phyloP scores from a whole-genome alignment of 345 rosid species.

The Dimocarpus longan region DNA sequence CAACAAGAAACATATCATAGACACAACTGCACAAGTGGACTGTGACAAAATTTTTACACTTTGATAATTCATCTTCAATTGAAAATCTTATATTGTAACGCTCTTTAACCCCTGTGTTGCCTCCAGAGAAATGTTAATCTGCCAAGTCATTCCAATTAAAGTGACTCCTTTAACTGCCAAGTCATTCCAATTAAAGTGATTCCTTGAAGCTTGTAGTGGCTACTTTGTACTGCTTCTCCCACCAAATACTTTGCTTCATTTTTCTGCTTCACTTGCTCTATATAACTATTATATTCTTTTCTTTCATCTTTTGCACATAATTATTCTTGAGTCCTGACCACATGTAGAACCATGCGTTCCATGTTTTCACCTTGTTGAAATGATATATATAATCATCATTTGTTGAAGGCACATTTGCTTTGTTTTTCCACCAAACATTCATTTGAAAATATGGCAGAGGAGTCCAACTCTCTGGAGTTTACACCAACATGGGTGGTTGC shows the following conservation, averaged over 20 bases:
- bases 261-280: not conserved
- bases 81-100: slow-evolving; percentile 46
- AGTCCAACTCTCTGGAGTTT: slow-evolving; percentile 51
- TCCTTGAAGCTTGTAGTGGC: not conserved
- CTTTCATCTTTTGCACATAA: not conserved
- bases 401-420: not conserved
- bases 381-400: not conserved
- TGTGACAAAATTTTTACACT: not conserved
- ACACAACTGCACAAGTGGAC: not conserved
- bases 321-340: slow-evolving; percentile 11
- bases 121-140: too few species aligned
- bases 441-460: slow-evolving; percentile 37
- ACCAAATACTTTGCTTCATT: not conserved
- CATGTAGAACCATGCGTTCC: not conserved
- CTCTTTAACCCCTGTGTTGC: too few species aligned
- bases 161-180: too few species aligned
- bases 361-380: not conserved
- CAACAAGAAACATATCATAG: slow-evolving; percentile 10
- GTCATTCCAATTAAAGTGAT: too few species aligned
- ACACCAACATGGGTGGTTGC: slow-evolving; percentile 91
- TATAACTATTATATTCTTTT: slow-evolving; percentile 19
- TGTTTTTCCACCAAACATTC: not conserved
- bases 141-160: not conserved
- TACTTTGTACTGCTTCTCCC: slow-evolving; percentile 17
- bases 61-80: not conserved